phyloP scores from a whole-genome alignment of 2,329 filamentous ascomycete genomes.

The Cladosporium austrohemisphaericum region DNA sequence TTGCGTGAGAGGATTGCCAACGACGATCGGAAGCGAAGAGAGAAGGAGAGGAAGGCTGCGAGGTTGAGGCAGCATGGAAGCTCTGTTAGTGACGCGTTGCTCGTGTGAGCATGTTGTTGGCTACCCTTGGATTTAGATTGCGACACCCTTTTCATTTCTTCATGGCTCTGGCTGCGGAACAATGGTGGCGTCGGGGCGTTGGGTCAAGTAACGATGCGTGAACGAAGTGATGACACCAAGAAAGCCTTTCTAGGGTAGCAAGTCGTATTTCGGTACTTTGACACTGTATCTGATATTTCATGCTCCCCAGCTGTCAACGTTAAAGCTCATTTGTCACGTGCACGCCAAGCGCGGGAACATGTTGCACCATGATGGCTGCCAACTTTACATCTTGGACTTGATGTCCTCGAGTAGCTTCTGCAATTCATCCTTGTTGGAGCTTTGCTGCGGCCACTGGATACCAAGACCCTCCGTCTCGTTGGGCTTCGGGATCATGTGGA shows the following conservation, averaged over 20 bases:
- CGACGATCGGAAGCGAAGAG: not conserved
- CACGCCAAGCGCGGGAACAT: slow-evolving; percentile 7
- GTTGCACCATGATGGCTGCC: slow-evolving; percentile 5
- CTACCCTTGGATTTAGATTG: too few relatives aligned
- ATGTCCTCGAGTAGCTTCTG: slow-evolving; percentile 77
- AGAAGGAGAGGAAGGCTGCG: not conserved
- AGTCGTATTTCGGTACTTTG: too few relatives aligned
- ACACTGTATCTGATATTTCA: too few relatives aligned
- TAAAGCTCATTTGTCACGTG: too few relatives aligned
- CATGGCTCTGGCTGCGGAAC: not conserved
- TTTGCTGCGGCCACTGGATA: slow-evolving; percentile 73
- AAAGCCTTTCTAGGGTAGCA: too few relatives aligned
- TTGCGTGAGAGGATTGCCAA: not conserved
- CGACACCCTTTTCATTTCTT: not conserved
- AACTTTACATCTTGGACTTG: slow-evolving; percentile 74
- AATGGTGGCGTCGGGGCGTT: too few relatives aligned
- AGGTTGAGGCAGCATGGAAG: not conserved
- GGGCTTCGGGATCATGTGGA: slow-evolving; percentile 98
- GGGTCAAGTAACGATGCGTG: too few relatives aligned
- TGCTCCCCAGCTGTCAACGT: too few relatives aligned
- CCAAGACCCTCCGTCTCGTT: slow-evolving; percentile 75
- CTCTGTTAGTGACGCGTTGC: not conserved
- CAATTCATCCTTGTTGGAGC: slow-evolving; percentile 75
- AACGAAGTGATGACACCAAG: too few relatives aligned
- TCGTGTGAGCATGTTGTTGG: not conserved